phyloP scores from a whole-genome alignment of 164 flowering plant species.

The Chimonanthus praecox region DNA sequence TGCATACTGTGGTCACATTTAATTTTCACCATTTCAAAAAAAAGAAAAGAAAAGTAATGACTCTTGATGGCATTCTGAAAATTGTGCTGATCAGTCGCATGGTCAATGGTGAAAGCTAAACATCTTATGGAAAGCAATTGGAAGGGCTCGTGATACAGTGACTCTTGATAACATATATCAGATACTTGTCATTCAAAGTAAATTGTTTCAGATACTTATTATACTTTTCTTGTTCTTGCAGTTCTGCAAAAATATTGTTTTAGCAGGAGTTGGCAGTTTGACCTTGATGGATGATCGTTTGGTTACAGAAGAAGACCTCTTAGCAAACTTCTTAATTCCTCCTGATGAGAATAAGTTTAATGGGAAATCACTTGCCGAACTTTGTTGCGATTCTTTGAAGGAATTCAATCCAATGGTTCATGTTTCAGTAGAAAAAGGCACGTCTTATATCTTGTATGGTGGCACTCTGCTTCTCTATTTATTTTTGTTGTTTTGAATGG shows the following conservation, averaged over 20 bases:
- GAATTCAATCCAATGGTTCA: constrained; percentile 94
- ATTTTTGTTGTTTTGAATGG: no score
- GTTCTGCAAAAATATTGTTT: constrained; percentile 96
- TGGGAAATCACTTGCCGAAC: constrained; percentile 70
- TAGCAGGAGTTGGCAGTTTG: constrained; percentile 95
- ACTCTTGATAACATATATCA: neutral
- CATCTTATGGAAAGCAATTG: neutral
- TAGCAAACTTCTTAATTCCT: constrained; percentile 72
- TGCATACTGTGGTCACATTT: no score
- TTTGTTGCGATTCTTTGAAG: constrained; percentile 79
- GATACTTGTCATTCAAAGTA: neutral
- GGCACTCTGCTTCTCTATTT: no score
- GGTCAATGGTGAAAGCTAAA: neutral
- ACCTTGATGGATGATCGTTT: constrained; percentile 72
- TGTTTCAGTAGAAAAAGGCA: constrained; percentile 80
- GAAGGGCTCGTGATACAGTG: neutral
- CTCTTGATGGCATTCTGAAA: no score
- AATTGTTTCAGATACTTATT: neutral
- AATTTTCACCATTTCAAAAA: no score
- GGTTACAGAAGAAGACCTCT: constrained; percentile 57
- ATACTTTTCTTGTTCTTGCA: constrained; percentile 22
- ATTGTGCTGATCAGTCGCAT: no score
- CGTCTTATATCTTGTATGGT: neutral
- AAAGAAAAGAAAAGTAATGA: no score
- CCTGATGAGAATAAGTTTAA: constrained; percentile 41